Conservation (phyloP, 1,139 yeast species). For the Yamadazyma diddensiae region DNA sequence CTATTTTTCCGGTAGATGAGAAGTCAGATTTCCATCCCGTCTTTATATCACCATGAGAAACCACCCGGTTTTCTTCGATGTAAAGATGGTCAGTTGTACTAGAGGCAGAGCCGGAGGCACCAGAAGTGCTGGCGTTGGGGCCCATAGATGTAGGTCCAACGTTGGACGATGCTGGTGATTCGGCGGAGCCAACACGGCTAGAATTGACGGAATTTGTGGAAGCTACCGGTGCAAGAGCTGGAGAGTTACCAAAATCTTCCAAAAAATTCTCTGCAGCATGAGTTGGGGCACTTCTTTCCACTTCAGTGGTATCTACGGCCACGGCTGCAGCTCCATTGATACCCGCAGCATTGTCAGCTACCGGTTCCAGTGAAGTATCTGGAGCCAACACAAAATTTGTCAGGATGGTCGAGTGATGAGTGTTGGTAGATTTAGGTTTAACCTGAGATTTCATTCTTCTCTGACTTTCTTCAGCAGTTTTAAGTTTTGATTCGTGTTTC, state of each 20-base stretch:
- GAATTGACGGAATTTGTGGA: background rate
- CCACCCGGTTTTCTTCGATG: constrained; percentile 68
- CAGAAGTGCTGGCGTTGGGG: background rate
- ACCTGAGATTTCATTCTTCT: constrained; percentile 17
- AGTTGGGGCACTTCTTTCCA: constrained; percentile 22
- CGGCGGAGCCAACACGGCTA: background rate
- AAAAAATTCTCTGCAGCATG: constrained; percentile 25
- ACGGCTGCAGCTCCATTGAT: constrained; percentile 14
- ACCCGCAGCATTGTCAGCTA: constrained; percentile 7
- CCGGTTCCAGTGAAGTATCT: constrained; percentile 6
- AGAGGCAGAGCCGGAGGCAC: background rate
- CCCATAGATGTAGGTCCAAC: background rate
- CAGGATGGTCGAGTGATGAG: constrained; percentile 42
- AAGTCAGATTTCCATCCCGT: constrained; percentile 96
- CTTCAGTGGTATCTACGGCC: constrained; percentile 14
- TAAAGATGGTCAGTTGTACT: constrained; percentile 32
- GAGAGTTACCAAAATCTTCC: constrained; percentile 25
- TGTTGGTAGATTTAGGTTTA: constrained; percentile 14
- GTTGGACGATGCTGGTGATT: background rate
- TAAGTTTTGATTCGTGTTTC: constrained; percentile 49
- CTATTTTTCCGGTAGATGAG: constrained; percentile 69
- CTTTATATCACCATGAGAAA: constrained; percentile 77
- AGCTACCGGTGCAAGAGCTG: constrained; percentile 1
- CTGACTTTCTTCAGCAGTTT: constrained; percentile 44
- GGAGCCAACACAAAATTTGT: constrained; percentile 24